Evolutionary conservation across 1,284 basidiomycete species (phyloP), one percentile per base, ranked within the genome.

Genomic region (Ustilago loliicola): DNA sequence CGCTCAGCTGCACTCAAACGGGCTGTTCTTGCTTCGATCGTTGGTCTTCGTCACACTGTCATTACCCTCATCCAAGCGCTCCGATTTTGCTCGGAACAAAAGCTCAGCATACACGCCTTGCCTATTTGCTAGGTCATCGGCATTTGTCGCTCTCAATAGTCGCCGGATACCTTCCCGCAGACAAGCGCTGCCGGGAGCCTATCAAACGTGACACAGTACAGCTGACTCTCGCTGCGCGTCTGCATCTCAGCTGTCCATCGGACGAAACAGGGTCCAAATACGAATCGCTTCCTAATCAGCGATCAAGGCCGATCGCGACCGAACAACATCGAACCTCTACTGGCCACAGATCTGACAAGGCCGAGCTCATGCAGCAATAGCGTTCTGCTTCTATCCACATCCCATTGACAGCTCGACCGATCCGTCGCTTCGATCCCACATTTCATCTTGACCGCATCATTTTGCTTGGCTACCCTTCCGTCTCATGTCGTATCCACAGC

Each of bases 401-500:
- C 23, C n/a, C 25, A 38, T 40, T 50, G 40, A 48, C 13, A 23
- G 47, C 58, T 51, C 56, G 30, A 36, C 30, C 42, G 30, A 58
- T 47, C 30, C n/a, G 21, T 9, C 40, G 9, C 52, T 27, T 36
- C 27, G 23, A 57, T 63, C 69, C 64, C 60, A 72, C 69, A 66
- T 72, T 72, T 72, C 69, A 72, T 72, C 69, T 66, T 42, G 19
- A 21, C 42, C 36, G 27, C 57, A 47, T 30, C 68, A 50, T 54
- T 51, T 61, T 57, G 40, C 50, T 48, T 30, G 8, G 19, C 30
- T 57, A 13, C 25, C 25, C 65, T 68, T 57, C 47, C 57, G 40
- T 47, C 66, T 58, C 65, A 73, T 73, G 61, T 65, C 66, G 17
- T 73, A 73, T 65, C 23, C 61, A 29, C 71, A 68, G 47, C 62